These are phyloP conservation scores for Tetrapisispora nanseiensis DNA, from an alignment of 805 yeast genomes.

Conservation along the genomic window DNA sequence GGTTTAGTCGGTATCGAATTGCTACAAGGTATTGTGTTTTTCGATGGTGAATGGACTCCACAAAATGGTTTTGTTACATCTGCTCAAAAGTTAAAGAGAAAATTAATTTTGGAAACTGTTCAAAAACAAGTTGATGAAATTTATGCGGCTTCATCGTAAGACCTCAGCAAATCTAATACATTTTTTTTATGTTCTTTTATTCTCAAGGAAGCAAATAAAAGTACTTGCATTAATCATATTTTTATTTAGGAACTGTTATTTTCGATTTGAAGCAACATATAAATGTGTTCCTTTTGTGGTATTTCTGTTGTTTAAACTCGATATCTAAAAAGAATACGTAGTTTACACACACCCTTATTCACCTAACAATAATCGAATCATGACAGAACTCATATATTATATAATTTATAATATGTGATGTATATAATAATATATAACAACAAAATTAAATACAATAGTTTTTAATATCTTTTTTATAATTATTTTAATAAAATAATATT, in stretches of 20 bases:
- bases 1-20: conserved; percentile 83
- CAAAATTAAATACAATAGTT: background rate
- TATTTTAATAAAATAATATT: background rate
- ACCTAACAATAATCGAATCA: too few species aligned
- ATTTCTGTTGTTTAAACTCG: too few species aligned
- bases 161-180: too few species aligned
- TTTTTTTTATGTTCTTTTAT: background rate
- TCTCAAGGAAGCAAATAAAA: background rate
- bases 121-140: conserved; percentile 57
- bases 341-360: too few species aligned
- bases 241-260: background rate
- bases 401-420: background rate
- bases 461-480: too few species aligned
- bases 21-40: conserved; percentile 64
- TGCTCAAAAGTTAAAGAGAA: conserved; percentile 94
- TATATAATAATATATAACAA: too few species aligned
- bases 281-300: background rate
- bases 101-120: conserved; percentile 67
- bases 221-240: background rate
- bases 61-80: conserved; percentile 88
- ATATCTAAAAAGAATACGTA: too few species aligned
- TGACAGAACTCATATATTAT: too few species aligned
- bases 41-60: conserved; percentile 96
- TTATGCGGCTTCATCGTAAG: conserved; percentile 29
- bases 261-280: background rate